Conservation (phyloP, 2,329 filamentous ascomycete genomes). For the Acarospora socialis region DNA sequence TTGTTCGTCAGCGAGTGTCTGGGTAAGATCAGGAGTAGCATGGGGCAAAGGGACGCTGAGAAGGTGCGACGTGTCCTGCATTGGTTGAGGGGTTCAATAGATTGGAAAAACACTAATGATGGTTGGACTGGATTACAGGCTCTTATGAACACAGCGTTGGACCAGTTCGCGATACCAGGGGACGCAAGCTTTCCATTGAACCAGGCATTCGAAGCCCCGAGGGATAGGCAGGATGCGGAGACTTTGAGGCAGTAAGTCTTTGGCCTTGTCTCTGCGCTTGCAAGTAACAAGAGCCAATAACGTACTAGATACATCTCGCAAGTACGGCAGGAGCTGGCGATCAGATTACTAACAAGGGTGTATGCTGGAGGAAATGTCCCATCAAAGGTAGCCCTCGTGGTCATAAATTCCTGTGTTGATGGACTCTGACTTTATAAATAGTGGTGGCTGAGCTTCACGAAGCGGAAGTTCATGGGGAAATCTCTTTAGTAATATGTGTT, state of each 20-base stretch:
- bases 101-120: slow-evolving; percentile 4
- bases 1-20: slow-evolving; percentile 86
- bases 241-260: slow-evolving; percentile 61
- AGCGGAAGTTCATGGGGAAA: slow-evolving; percentile 99
- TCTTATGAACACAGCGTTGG: slow-evolving; percentile 78
- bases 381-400: slow-evolving; percentile 38
- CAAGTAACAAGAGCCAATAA: not conserved
- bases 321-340: slow-evolving; percentile 80
- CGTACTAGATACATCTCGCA: slow-evolving; percentile 51
- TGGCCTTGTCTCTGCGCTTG: not conserved
- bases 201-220: slow-evolving; percentile 86
- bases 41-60: slow-evolving; percentile 50
- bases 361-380: slow-evolving; percentile 62
- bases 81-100: not conserved
- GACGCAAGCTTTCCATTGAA: slow-evolving; percentile 89
- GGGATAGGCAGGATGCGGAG: slow-evolving; percentile 80
- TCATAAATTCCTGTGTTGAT: not conserved
- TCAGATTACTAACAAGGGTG: slow-evolving; percentile 67
- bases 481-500: slow-evolving; percentile 40
- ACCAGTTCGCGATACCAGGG: slow-evolving; percentile 89
- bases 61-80: slow-evolving; percentile 33
- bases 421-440: slow-evolving; percentile 34
- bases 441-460: slow-evolving; percentile 98
- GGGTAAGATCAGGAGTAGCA: slow-evolving; percentile 66
- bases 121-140: slow-evolving; percentile 55